phyloP scores from a whole-genome alignment of 2,329 filamentous ascomycete species.

The Lachnellula subtilissima region DNA sequence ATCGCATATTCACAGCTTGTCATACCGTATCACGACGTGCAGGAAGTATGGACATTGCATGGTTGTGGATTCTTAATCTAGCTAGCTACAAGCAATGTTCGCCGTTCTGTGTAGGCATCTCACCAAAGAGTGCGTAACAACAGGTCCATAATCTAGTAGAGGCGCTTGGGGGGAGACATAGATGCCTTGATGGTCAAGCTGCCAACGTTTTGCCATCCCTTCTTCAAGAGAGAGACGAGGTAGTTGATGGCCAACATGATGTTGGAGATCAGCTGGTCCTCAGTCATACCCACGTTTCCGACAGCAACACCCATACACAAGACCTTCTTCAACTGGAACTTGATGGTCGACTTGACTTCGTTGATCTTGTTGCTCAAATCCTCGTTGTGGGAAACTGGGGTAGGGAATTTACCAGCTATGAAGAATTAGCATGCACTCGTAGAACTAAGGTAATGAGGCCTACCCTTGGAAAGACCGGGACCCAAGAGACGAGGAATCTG shows the following conservation, averaged over 20 bases:
- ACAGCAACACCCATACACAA: constrained; percentile 99
- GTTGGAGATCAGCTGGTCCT: constrained; percentile 95
- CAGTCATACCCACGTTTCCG: constrained; percentile 95
- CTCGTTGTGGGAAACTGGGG: constrained; percentile 93
- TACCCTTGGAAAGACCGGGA: constrained; percentile 95
- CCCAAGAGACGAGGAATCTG: constrained; percentile 99
- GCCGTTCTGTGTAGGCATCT: constrained; percentile 20
- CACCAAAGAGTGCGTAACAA: constrained; percentile 26
- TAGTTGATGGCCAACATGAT: constrained; percentile 99
- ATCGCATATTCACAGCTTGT: neutral
- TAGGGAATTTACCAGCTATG: constrained; percentile 97
- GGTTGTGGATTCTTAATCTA: constrained; percentile 22
- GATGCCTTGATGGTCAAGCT: constrained; percentile 99
- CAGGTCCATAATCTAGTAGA: constrained; percentile 66
- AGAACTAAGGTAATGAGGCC: constrained; percentile 24
- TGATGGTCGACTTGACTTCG: constrained; percentile 99
- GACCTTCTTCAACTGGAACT: constrained; percentile 99
- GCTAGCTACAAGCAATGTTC: constrained; percentile 19
- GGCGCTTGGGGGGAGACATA: constrained; percentile 97
- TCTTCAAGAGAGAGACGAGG: constrained; percentile 98
- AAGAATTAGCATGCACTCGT: constrained; percentile 28
- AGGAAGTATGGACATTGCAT: constrained; percentile 10
- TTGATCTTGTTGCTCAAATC: constrained; percentile 93
- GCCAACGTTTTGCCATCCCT: constrained; percentile 99
- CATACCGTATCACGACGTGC: neutral